Percentiles rank a stretch among this genome's conserved stretches.
Conservation (phyloP, 768 basidiomycete genomes). For the Solioccasus polychromus region DNA sequence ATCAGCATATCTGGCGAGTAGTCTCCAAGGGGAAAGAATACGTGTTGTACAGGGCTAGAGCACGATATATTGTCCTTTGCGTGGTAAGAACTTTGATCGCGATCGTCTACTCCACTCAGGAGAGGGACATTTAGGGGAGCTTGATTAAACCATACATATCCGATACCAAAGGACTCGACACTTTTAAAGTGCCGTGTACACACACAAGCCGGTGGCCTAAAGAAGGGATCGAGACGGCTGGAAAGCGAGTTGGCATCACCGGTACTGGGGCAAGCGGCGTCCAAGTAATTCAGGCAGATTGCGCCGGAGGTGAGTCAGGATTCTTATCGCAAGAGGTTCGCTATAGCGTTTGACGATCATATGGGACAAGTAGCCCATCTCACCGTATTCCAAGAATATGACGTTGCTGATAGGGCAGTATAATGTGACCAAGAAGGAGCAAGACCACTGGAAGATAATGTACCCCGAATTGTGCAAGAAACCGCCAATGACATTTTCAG, state of each 20-base stretch:
- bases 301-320: constrained; percentile 12
- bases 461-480: constrained; percentile 9
- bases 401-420: constrained; percentile 10
- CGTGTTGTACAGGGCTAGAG: constrained; percentile 5
- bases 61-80: constrained; percentile 14
- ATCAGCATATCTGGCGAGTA: constrained; percentile 6
- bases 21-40: constrained; percentile 6
- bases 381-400: constrained; percentile 14
- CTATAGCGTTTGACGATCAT: background rate
- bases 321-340: background rate
- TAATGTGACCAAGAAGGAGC: constrained; percentile 4
- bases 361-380: constrained; percentile 5
- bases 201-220: constrained; percentile 15
- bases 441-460: constrained; percentile 9
- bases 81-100: constrained; percentile 9
- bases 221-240: constrained; percentile 10
- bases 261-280: constrained; percentile 18
- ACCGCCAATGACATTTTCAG: background rate
- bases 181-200: constrained; percentile 6
- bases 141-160: constrained; percentile 12
- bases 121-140: constrained; percentile 2
- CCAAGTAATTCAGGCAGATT: constrained; percentile 14
- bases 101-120: background rate
- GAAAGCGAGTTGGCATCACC: constrained; percentile 16
- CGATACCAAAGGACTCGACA: constrained; percentile 5